These are phyloP conservation scores for Aspergillus vadensis DNA, from an alignment of 2,329 filamentous ascomycete species.

Conservation along the genomic window DNA sequence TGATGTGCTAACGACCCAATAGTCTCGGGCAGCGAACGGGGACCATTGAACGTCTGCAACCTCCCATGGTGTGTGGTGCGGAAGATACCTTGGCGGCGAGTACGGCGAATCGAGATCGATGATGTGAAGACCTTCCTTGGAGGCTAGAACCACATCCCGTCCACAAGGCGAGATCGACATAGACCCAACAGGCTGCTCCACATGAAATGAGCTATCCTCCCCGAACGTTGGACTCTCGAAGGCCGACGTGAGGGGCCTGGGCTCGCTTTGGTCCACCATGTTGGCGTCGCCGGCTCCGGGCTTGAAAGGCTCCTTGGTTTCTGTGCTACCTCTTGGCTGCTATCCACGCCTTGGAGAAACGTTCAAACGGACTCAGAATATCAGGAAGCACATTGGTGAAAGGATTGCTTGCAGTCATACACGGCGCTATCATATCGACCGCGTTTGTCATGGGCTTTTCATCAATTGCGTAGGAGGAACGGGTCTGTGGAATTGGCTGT, in stretches of 20 bases:
- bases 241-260: conserved; percentile 54
- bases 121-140: conserved; percentile 84
- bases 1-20: conserved; percentile 91
- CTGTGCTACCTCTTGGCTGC: conserved; percentile 8
- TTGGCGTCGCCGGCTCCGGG: conserved; percentile 13
- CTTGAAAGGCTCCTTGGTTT: conserved; percentile 1
- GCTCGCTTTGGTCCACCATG: conserved; percentile 40
- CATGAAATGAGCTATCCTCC: conserved; percentile 78
- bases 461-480: conserved; percentile 12
- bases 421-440: conserved; percentile 22
- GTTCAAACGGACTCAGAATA: conserved; percentile 10
- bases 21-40: conserved; percentile 83
- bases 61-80: conserved; percentile 87
- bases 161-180: conserved; percentile 92
- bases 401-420: conserved; percentile 2
- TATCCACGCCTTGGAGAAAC: conserved; percentile 8
- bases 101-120: conserved; percentile 90
- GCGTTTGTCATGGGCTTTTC: not conserved
- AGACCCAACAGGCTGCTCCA: conserved; percentile 78
- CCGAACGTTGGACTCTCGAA: conserved; percentile 88
- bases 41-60: conserved; percentile 98
- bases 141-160: conserved; percentile 85
- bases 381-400: conserved; percentile 15
- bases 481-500: conserved; percentile 1
- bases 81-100: conserved; percentile 79